phyloP scores from a whole-genome alignment of 2,329 filamentous ascomycete species.

The Tricladium varicosporioides region DNA sequence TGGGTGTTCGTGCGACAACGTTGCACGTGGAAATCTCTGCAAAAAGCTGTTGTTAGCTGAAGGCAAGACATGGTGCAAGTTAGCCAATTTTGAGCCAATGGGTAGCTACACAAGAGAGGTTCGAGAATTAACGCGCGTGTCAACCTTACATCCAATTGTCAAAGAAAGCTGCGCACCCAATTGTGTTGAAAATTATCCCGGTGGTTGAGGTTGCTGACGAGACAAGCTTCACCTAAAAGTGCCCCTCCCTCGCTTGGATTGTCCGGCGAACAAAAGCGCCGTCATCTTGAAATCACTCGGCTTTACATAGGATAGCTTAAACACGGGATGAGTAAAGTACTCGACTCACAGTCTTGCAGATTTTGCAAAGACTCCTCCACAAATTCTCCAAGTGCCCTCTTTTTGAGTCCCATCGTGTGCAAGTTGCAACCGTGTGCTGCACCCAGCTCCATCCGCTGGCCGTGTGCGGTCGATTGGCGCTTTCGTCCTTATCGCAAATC shows the following conservation, averaged over 20 bases:
- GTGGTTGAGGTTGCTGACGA: background rate
- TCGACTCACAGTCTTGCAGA: background rate
- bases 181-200: background rate
- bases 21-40: background rate
- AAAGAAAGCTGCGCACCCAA: too few species aligned
- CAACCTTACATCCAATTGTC: too few species aligned
- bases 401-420: background rate
- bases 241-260: background rate
- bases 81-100: too few species aligned
- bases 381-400: too few species aligned
- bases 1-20: background rate
- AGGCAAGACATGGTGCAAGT: too few species aligned
- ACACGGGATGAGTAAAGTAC: background rate
- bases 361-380: background rate
- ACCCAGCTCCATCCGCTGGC: background rate
- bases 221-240: background rate
- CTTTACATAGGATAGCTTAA: background rate
- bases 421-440: background rate
- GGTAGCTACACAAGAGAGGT: too few species aligned
- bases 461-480: constrained; percentile 7
- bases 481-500: constrained; percentile 7
- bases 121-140: too few species aligned
- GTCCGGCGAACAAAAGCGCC: background rate
- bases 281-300: background rate
- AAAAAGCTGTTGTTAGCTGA: background rate